Percentiles rank a stretch among this genome's conserved stretches.
phyloP scores from a whole-genome alignment of 2,329 filamentous ascomycete genomes.

The Alternaria sp. region DNA sequence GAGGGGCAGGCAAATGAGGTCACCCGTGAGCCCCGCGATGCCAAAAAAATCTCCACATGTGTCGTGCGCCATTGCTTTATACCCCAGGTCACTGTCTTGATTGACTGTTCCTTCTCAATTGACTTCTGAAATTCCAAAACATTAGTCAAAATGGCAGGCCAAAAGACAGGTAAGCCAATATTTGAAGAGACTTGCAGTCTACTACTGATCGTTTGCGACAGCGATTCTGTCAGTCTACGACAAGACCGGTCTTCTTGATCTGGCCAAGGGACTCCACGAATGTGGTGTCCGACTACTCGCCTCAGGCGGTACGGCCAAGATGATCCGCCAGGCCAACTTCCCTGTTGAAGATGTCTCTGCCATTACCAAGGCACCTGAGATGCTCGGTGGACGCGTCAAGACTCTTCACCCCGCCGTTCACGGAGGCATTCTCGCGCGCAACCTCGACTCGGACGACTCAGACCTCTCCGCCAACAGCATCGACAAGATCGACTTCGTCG shows the following conservation, averaged over 20 bases:
- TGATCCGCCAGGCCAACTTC: constrained; percentile 97
- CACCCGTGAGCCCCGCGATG: constrained; percentile 16
- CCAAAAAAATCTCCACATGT: constrained; percentile 31
- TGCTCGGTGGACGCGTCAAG: constrained; percentile 92
- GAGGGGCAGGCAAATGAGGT: constrained; percentile 23
- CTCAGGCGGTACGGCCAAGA: constrained; percentile 92
- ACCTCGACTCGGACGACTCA: constrained; percentile 95
- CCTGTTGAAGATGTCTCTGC: constrained; percentile 97
- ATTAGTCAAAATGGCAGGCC: constrained; percentile 43
- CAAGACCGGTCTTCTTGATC: constrained; percentile 75
- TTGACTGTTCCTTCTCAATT: constrained; percentile 25
- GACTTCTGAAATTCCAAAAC: constrained; percentile 15
- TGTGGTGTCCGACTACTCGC: constrained; percentile 72
- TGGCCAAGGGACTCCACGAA: constrained; percentile 51
- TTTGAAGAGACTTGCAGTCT: not conserved
- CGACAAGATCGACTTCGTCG: constrained; percentile 55
- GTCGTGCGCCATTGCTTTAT: constrained; percentile 26
- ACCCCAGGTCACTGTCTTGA: constrained; percentile 28
- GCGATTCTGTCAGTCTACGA: constrained; percentile 98
- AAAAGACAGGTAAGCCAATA: constrained; percentile 47
- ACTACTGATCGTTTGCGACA: constrained; percentile 29
- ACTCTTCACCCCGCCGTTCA: constrained; percentile 92
- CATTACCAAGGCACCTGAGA: constrained; percentile 94
- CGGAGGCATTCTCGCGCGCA: constrained; percentile 87
- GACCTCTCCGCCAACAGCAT: constrained; percentile 71